Evolutionary conservation across 257 asterid species (phyloP).

Genomic region (Jaltomata sinuosa): DNA sequence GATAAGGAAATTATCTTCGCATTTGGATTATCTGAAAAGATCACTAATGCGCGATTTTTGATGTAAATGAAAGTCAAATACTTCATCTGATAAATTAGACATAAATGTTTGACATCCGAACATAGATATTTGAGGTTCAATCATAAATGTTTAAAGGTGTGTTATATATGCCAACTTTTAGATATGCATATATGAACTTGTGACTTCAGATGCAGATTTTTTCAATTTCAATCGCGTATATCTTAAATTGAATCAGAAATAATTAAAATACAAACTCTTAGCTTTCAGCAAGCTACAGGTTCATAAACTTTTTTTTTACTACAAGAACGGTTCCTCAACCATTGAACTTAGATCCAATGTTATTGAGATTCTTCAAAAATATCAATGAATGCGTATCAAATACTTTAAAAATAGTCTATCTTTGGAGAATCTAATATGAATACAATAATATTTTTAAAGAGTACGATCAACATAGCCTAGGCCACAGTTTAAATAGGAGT

Average conservation of each 20-base stretch:
- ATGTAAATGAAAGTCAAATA: not conserved
- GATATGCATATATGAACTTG: not conserved
- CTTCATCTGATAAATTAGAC: not conserved
- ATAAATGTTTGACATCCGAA: not conserved
- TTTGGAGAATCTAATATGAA: no score
- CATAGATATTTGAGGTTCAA: not conserved
- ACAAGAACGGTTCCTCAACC: no score
- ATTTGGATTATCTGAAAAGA: not conserved
- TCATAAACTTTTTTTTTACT: no score
- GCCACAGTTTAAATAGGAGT: not conserved
- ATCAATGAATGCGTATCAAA: no score
- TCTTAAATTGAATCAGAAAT: not conserved
- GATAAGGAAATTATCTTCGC: not conserved
- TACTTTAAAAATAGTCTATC: no score
- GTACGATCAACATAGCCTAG: no score
- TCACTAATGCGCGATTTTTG: not conserved
- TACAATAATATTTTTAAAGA: no score
- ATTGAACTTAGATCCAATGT: no score
- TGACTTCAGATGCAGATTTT: not conserved
- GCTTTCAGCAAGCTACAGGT: not conserved
- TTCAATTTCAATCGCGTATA: not conserved
- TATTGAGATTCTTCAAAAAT: no score
- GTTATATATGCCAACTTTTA: not conserved
- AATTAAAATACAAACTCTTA: not conserved
- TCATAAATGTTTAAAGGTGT: not conserved